Evolutionary conservation across 2,329 filamentous ascomycete species (phyloP), one percentile per base, ranked within the genome.

Genomic region (Stagonosporopsis cucurbitacearum): DNA sequence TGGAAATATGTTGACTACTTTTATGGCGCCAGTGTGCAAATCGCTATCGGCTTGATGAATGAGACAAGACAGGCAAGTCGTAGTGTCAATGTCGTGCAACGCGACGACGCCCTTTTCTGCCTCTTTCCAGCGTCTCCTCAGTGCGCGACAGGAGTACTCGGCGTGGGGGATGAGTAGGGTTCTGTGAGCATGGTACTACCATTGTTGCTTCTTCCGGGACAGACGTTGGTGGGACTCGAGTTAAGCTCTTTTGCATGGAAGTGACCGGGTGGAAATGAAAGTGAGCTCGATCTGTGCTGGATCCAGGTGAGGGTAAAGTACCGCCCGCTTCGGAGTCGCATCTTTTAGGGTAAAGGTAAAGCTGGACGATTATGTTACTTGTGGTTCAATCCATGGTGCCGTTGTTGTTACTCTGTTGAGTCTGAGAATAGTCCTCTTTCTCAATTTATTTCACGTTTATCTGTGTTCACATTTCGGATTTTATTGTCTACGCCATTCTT

Each of bases 101-200:
- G 2, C 2, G 7, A 40, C 23, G 2, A 23, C 6, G 23, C 25
- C 11, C 1, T 48, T 26, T 13, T 39, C 12, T 1, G 25, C 36
- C 23, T 40, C 45, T 15, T 32, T 48, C 23, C 63, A 65, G 4
- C 44, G 32, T 8, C 61, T 52, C 8, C 33, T 33, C 6, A 66
- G 36, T 3, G 63, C 62, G 1, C 53, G 57, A 11, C 51, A 40
- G 33, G 65, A 67, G 42, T 61, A 67, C 0, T 53, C 58, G 0
- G 60, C 63, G 17, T 61, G 50, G 11, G 58, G 37, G 4, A 19
- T 33, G 0, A 68, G 41, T 1, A 65, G 17, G 3, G 28, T 41
- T 30, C 59, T 58, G 44, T 67, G 62, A 5, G 62, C 36, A 8
- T 48, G 11, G 39, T 54, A 63, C 12, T 32, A 15, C 13, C 13